These are phyloP conservation scores for Forsythia viridissima DNA, from an alignment of 257 asterid species.

Conservation along the genomic window DNA sequence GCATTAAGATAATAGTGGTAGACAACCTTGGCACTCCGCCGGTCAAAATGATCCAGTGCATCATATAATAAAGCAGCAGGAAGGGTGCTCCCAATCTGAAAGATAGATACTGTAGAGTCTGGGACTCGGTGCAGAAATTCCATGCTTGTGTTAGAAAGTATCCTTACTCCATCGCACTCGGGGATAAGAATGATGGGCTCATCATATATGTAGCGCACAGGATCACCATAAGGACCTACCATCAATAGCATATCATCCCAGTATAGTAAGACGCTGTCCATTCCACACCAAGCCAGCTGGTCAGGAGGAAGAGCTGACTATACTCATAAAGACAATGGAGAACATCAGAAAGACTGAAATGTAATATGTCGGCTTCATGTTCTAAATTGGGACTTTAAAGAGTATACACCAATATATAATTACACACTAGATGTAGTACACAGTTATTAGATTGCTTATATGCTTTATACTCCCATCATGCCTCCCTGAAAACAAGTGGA, in stretches of 20 bases:
- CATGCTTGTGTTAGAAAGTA: slow-evolving; percentile 79
- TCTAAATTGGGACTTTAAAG: slow-evolving; percentile 8
- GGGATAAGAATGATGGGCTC: slow-evolving; percentile 87
- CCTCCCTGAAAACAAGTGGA: not conserved
- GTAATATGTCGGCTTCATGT: slow-evolving; percentile 4
- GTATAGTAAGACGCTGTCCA: slow-evolving; percentile 87
- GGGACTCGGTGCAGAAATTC: slow-evolving; percentile 95
- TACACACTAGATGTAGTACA: not conserved
- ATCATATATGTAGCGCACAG: slow-evolving; percentile 85
- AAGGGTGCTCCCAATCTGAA: slow-evolving; percentile 91
- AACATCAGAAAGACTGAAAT: slow-evolving; percentile 18
- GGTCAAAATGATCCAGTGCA: slow-evolving; percentile 94
- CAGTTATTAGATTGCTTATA: not conserved
- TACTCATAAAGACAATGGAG: slow-evolving; percentile 21
- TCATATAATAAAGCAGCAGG: slow-evolving; percentile 95
- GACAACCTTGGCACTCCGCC: slow-evolving; percentile 89
- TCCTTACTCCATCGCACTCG: slow-evolving; percentile 91
- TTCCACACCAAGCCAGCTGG: slow-evolving; percentile 96
- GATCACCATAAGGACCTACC: slow-evolving; percentile 95
- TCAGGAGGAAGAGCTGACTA: slow-evolving; percentile 95
- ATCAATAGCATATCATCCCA: slow-evolving; percentile 96
- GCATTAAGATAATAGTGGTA: slow-evolving; percentile 15
- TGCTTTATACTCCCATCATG: not conserved
- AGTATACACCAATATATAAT: not conserved
- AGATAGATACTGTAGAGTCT: slow-evolving; percentile 89